Evolutionary conservation across 108 stramenopile genomes (phyloP).

Genomic region (Asterionellopsis glacialis): DNA sequence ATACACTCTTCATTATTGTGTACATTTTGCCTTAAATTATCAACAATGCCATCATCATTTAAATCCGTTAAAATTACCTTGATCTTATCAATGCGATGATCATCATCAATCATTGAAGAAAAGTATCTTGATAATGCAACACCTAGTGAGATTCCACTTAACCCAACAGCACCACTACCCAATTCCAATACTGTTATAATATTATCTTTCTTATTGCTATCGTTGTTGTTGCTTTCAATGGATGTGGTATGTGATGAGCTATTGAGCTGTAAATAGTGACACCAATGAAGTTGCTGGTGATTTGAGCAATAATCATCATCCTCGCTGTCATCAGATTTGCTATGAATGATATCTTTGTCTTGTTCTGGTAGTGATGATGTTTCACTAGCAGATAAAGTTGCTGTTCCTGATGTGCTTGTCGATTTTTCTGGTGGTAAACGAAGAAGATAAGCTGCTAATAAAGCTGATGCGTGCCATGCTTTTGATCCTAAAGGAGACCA

Average conservation of each 20-base stretch:
- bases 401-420: too few relatives aligned
- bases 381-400: too few relatives aligned
- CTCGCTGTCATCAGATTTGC: too few relatives aligned
- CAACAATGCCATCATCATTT: conserved; percentile 21
- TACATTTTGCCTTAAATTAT: conserved; percentile 33
- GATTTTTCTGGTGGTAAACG: background rate
- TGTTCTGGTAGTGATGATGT: too few relatives aligned
- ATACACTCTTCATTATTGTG: background rate
- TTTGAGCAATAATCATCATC: too few relatives aligned
- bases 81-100: background rate
- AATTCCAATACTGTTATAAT: conserved; percentile 23
- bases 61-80: conserved; percentile 32
- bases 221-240: background rate
- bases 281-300: too few relatives aligned
- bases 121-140: background rate
- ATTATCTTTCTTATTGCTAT: background rate
- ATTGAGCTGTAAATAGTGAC: too few relatives aligned
- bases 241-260: background rate
- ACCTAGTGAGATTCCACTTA: conserved; percentile 27
- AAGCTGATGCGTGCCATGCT: conserved; percentile 45
- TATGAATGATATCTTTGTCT: too few relatives aligned
- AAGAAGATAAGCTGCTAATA: conserved; percentile 16
- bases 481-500: conserved; percentile 49
- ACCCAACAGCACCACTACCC: conserved; percentile 48
- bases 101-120: too few relatives aligned